A percentile compares a stretch with the other conserved stretches of the same genome.
Evolutionary conservation across 805 yeast genomes (phyloP).

Genomic region (Candida hungchunana): DNA sequence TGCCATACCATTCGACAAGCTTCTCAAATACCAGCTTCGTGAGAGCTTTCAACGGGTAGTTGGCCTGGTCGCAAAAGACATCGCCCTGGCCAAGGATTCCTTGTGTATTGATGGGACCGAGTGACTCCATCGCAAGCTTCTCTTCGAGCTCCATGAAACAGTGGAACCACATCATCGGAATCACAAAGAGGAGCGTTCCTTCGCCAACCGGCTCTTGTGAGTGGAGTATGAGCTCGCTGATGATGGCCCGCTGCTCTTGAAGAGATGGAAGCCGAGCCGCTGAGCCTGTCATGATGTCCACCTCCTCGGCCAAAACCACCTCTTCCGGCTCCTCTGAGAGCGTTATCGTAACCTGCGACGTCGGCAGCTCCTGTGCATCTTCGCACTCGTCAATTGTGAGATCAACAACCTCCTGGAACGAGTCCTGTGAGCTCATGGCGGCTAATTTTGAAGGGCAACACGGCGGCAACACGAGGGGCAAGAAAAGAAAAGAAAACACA

Average conservation of each 20-base stretch:
- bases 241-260: conserved; percentile 16
- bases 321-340: neutral
- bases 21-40: conserved; percentile 41
- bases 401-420: too few relatives aligned
- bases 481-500: too few relatives aligned
- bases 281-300: neutral
- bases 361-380: conserved; percentile 1
- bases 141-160: conserved; percentile 9
- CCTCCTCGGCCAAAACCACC: neutral
- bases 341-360: conserved; percentile 7
- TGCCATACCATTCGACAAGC: conserved; percentile 52
- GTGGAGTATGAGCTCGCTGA: conserved; percentile 9
- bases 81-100: conserved; percentile 43
- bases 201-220: conserved; percentile 4
- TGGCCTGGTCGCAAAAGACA: conserved; percentile 33
- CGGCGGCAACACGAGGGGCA: too few relatives aligned
- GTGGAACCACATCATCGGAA: conserved; percentile 17
- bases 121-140: conserved; percentile 9
- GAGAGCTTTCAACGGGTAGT: conserved; percentile 32
- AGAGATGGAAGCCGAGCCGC: conserved; percentile 3
- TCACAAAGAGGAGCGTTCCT: conserved; percentile 16
- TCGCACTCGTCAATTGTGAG: too few relatives aligned
- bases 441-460: too few relatives aligned
- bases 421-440: too few relatives aligned
- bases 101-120: conserved; percentile 40